phyloP scores from a whole-genome alignment of 2,329 filamentous ascomycete species.

The Colletotrichum tabaci region DNA sequence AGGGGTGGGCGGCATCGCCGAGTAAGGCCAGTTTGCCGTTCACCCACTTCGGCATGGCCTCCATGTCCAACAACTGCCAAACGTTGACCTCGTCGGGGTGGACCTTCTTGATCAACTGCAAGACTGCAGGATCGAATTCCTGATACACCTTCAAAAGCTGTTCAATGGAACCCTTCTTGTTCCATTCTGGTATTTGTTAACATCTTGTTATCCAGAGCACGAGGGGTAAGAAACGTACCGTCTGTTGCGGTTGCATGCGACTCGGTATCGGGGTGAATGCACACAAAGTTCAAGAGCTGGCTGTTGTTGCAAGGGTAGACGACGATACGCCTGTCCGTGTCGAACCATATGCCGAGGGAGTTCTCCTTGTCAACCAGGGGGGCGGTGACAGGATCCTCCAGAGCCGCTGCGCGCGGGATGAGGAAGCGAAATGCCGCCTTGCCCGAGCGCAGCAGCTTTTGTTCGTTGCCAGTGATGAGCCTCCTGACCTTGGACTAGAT shows the following conservation, averaged over 20 bases:
- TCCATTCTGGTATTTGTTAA: slow-evolving; percentile 54
- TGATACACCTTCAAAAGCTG: slow-evolving; percentile 56
- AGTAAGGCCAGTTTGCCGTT: slow-evolving; percentile 69
- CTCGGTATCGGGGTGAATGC: slow-evolving; percentile 64
- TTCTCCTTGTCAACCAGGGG: slow-evolving; percentile 49
- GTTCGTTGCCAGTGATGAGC: slow-evolving; percentile 43
- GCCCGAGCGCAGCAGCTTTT: slow-evolving; percentile 60
- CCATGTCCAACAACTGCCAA: slow-evolving; percentile 76
- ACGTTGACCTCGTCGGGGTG: slow-evolving; percentile 64
- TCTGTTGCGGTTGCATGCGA: slow-evolving; percentile 51
- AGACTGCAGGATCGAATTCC: slow-evolving; percentile 59
- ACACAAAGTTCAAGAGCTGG: slow-evolving; percentile 63
- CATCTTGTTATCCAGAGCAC: neutral
- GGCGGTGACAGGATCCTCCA: slow-evolving; percentile 53
- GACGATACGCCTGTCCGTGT: slow-evolving; percentile 59
- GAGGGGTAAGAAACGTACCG: slow-evolving; percentile 46
- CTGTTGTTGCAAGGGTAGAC: slow-evolving; percentile 64
- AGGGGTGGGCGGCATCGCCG: slow-evolving; percentile 79
- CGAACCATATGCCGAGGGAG: slow-evolving; percentile 57
- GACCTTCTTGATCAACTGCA: slow-evolving; percentile 58
- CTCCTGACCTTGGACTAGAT: slow-evolving; percentile 46
- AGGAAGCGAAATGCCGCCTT: slow-evolving; percentile 71
- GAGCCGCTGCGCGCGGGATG: slow-evolving; percentile 52
- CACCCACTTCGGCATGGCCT: slow-evolving; percentile 68
- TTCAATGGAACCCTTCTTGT: slow-evolving; percentile 53